A percentile compares a stretch with the other conserved stretches of the same genome.
Conservation (phyloP, 2,329 filamentous ascomycete species). For the Fusarium mundagurra region DNA sequence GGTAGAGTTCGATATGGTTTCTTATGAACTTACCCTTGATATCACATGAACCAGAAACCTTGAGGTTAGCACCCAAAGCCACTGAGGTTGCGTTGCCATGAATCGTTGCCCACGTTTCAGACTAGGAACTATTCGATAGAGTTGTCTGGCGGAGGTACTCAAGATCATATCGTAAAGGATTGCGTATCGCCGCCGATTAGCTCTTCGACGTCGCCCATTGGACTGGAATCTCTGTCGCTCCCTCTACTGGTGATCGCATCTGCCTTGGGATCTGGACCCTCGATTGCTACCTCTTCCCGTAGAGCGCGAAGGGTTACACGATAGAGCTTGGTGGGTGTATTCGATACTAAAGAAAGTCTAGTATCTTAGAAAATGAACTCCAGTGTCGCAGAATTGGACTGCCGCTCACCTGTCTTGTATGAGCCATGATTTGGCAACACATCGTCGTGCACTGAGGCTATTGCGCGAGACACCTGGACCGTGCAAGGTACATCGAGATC, state of each 20-base stretch:
- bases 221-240: not conserved
- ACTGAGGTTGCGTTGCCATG: not conserved
- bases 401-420: not conserved
- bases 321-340: not conserved
- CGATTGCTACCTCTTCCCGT: not conserved
- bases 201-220: not conserved
- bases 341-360: not conserved
- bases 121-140: not conserved
- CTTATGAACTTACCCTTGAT: fast-evolving
- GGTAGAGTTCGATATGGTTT: not conserved
- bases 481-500: not conserved
- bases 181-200: fast-evolving
- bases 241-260: not conserved
- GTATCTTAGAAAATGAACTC: not conserved
- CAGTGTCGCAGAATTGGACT: not conserved
- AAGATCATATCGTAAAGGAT: not conserved
- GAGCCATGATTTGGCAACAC: not conserved
- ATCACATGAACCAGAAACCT: fast-evolving
- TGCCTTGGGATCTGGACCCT: not conserved
- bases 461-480: not conserved
- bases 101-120: no score
- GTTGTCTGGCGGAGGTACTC: not conserved
- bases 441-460: not conserved
- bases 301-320: not conserved
- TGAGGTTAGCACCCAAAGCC: fast-evolving